A percentile compares a stretch with the other conserved stretches of the same genome.
These are phyloP conservation scores for Umbilicaria muhlenbergii DNA, from an alignment of 495 filamentous ascomycete species.

Conservation along the genomic window DNA sequence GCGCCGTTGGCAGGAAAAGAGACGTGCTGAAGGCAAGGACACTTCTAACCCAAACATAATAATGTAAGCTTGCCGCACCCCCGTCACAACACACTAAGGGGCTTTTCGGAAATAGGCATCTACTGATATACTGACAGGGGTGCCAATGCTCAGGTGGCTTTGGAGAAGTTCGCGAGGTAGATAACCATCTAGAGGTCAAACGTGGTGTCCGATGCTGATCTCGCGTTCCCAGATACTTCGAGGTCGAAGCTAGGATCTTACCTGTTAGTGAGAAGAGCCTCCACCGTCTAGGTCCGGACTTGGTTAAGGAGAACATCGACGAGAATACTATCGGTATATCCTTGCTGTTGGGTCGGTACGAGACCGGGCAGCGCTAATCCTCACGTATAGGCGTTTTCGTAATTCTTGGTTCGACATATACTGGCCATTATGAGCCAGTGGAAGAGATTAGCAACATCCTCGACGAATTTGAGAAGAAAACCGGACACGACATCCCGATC, in stretches of 20 bases:
- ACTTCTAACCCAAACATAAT: slow-evolving; percentile 53
- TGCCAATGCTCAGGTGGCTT: slow-evolving; percentile 59
- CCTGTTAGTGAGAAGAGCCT: slow-evolving; percentile 48
- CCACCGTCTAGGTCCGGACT: slow-evolving; percentile 45
- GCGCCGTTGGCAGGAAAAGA: slow-evolving; percentile 56
- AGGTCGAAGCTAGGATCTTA: slow-evolving; percentile 57
- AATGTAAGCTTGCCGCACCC: slow-evolving; percentile 24
- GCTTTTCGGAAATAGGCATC: too few relatives aligned
- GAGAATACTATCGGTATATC: slow-evolving; percentile 48
- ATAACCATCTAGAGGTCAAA: background rate
- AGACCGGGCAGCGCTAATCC: too few relatives aligned
- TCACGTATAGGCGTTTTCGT: slow-evolving; percentile 42
- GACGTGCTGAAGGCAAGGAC: slow-evolving; percentile 43
- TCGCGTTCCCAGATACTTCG: slow-evolving; percentile 44
- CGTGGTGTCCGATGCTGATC: slow-evolving; percentile 18
- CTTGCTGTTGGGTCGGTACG: too few relatives aligned
- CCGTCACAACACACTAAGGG: too few relatives aligned
- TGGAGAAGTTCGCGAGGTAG: slow-evolving; percentile 40
- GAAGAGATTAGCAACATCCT: slow-evolving; percentile 49
- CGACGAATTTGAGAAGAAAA: slow-evolving; percentile 47
- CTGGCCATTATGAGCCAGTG: slow-evolving; percentile 64
- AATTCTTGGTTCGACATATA: slow-evolving; percentile 61
- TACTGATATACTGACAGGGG: slow-evolving; percentile 16
- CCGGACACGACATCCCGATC: slow-evolving; percentile 53
- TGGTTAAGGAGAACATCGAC: slow-evolving; percentile 51